Evolutionary conservation across 306 rosid species (phyloP), one percentile per base, ranked within the genome.

Genomic region (Adenanthera pavonina): DNA sequence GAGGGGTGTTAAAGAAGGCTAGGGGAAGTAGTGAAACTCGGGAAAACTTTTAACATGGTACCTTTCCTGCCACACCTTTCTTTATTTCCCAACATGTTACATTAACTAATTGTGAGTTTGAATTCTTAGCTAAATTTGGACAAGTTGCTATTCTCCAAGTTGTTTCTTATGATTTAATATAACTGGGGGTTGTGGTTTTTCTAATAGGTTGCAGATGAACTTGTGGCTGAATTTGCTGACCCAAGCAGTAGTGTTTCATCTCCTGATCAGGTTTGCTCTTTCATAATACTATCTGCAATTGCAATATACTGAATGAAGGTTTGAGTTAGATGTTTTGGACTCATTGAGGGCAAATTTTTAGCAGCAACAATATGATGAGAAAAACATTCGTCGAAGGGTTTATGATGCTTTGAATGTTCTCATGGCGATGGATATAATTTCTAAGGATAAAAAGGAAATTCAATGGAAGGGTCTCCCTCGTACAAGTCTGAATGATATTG

Each of bases 401-500:
- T 95, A 95, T 84, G 99, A 95, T 84, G 99, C 99, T 74, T 81
- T 95, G 78, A 95, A 95, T 77, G 99, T 95, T 86, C 99, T 95
- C 80, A 95, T 93, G 99, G 98, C 99, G 59, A 95, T 95, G 99
- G 98, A 95, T 83, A 95, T 95, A 51, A 95, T 95, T 85, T 93
- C 99, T 17, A 95, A 95, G 92, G 99, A 95, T 86, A 95, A 95
- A 85, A 95, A 93, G 69, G 98, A 95, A 85, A 95, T 95, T 78
- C 99, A 95, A 85, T 95, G 99, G 99, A 93, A 87, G 88, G 99
- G 99, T 82, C 92, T 95, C 71, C 99, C 99, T 85, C 99, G 93
- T 65, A 90, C 97, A 38, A 93, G 94, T 84, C 75, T 82, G 83
- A 95, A 84, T 69, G 98, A 93, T 80, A 89, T 95, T 81, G 98